Evolutionary conservation across 2,329 filamentous ascomycete genomes (phyloP).

Genomic region (Fusarium tjaetaba): DNA sequence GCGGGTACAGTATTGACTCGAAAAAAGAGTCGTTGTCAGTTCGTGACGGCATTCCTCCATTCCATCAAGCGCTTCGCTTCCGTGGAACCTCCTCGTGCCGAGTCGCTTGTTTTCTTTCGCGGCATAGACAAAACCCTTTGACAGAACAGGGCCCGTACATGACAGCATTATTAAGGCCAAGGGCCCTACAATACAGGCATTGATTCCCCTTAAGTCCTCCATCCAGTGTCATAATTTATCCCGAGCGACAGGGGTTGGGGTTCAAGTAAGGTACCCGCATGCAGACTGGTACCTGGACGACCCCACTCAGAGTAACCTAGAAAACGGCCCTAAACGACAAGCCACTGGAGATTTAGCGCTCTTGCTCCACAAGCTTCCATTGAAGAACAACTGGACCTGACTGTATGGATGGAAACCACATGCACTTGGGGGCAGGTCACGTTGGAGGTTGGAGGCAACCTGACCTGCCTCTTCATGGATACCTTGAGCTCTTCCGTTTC

Average conservation of each 20-base stretch:
- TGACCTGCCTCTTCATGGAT: conserved; percentile 17
- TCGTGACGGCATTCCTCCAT: background rate
- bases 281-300: conserved; percentile 25
- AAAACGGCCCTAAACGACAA: conserved; percentile 34
- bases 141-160: background rate
- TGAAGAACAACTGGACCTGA: conserved; percentile 22
- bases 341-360: conserved; percentile 36
- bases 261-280: conserved; percentile 34
- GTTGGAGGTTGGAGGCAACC: conserved; percentile 40
- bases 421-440: conserved; percentile 30
- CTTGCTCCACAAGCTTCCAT: conserved; percentile 33
- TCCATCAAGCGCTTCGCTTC: conserved; percentile 4
- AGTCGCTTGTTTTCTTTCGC: conserved; percentile 18
- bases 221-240: conserved; percentile 18
- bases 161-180: background rate
- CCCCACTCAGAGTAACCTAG: conserved; percentile 22
- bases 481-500: conserved; percentile 25
- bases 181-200: conserved; percentile 10
- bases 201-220: conserved; percentile 13
- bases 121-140: conserved; percentile 1
- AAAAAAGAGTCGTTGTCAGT: background rate
- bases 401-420: conserved; percentile 22
- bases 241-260: conserved; percentile 16
- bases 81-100: background rate
- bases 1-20: background rate